These are phyloP conservation scores for Agrocybe pediades DNA, from an alignment of 768 basidiomycete genomes.

Conservation along the genomic window DNA sequence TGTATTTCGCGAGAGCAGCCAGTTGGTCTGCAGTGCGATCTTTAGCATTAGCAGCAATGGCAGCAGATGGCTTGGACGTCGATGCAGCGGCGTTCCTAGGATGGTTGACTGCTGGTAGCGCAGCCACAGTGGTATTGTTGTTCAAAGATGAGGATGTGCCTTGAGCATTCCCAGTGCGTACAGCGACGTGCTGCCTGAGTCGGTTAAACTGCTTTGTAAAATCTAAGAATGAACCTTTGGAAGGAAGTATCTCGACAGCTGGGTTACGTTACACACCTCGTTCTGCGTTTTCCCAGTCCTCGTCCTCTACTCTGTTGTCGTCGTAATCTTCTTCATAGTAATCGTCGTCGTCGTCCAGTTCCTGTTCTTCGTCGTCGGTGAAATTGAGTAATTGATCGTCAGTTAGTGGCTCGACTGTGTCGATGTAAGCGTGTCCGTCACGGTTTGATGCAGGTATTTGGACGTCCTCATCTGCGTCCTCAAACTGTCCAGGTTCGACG, in stretches of 20 bases:
- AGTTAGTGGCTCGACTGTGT: slow-evolving; percentile 38
- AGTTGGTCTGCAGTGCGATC: slow-evolving; percentile 74
- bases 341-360: slow-evolving; percentile 42
- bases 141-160: slow-evolving; percentile 56
- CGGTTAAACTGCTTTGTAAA: slow-evolving; percentile 99
- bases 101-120: slow-evolving; percentile 74
- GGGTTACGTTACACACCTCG: slow-evolving; percentile 51
- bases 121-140: slow-evolving; percentile 49
- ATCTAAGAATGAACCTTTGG: slow-evolving; percentile 51
- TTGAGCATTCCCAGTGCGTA: slow-evolving; percentile 71
- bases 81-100: slow-evolving; percentile 40
- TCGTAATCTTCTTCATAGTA: slow-evolving; percentile 51
- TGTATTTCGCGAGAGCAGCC: slow-evolving; percentile 73
- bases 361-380: slow-evolving; percentile 19
- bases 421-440: slow-evolving; percentile 43
- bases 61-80: slow-evolving; percentile 17
- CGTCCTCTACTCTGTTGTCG: slow-evolving; percentile 73
- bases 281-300: slow-evolving; percentile 88
- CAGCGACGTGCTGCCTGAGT: slow-evolving; percentile 86
- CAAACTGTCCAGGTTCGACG: slow-evolving; percentile 58
- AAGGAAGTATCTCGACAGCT: slow-evolving; percentile 8
- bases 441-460: slow-evolving; percentile 14
- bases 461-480: slow-evolving; percentile 50
- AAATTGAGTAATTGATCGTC: slow-evolving; percentile 35
- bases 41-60: slow-evolving; percentile 35